A percentile compares a stretch with the other conserved stretches of the same genome.
Evolutionary conservation across 331 rosid species (phyloP).

Genomic region (Quercus phellos): DNA sequence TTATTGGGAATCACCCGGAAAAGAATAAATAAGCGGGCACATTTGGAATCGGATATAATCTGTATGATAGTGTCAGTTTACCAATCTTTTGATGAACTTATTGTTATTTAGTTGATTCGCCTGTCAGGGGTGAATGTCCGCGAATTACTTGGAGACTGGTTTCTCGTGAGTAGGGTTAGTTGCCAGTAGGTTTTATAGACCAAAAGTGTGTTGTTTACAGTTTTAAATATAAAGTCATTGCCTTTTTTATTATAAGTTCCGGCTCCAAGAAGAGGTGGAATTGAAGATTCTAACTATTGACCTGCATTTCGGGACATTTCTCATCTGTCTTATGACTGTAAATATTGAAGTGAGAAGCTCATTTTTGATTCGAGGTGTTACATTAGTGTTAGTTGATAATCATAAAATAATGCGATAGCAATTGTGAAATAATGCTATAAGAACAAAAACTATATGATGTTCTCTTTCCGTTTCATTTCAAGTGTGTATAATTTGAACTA

Average conservation of each 20-base stretch:
- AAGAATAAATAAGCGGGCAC: background rate
- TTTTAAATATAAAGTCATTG: too few species aligned
- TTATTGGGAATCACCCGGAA: background rate
- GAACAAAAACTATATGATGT: background rate
- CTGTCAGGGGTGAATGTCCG: too few species aligned
- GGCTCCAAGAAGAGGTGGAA: too few species aligned
- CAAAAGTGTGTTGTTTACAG: background rate
- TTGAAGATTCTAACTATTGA: too few species aligned
- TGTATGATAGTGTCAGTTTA: background rate
- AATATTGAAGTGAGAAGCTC: background rate
- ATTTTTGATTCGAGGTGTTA: background rate
- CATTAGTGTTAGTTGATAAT: background rate
- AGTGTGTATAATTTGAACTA: background rate
- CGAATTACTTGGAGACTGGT: too few species aligned
- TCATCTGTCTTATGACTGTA: background rate
- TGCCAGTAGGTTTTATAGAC: too few species aligned
- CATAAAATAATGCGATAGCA: background rate
- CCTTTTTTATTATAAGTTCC: too few species aligned
- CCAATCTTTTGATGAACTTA: background rate
- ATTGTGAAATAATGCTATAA: background rate
- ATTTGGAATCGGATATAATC: background rate
- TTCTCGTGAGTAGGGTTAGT: too few species aligned
- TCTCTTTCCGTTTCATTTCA: background rate
- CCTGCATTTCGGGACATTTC: too few species aligned
- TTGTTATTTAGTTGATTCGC: too few species aligned